A percentile compares a stretch with the other conserved stretches of the same genome.
These are phyloP conservation scores for Tricholoma saponaceum DNA, from an alignment of 768 basidiomycete species.

Conservation along the genomic window DNA sequence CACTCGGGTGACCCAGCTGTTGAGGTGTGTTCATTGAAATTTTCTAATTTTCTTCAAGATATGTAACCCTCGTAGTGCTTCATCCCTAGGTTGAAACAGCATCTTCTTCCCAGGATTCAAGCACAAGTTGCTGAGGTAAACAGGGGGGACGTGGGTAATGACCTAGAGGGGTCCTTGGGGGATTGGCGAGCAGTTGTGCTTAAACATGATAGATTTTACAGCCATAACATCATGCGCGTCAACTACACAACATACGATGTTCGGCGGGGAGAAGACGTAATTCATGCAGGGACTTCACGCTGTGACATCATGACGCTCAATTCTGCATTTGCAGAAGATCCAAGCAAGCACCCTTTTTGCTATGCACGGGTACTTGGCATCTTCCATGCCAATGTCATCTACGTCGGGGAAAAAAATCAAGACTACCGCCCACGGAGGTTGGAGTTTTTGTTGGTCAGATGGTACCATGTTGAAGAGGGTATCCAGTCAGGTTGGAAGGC, in stretches of 20 bases:
- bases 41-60: neutral
- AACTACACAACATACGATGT: neutral
- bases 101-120: neutral
- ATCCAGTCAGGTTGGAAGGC: neutral
- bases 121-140: neutral
- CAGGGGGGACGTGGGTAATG: neutral
- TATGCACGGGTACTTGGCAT: neutral
- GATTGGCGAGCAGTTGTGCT: neutral
- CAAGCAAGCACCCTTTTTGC: neutral
- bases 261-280: neutral
- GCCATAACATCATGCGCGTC: neutral
- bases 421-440: slow-evolving; percentile 4
- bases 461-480: slow-evolving; percentile 12
- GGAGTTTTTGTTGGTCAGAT: slow-evolving; percentile 24
- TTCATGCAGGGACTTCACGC: neutral
- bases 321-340: neutral
- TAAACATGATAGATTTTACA: neutral
- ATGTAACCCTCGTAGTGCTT: neutral
- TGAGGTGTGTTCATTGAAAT: neutral
- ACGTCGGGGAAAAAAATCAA: neutral
- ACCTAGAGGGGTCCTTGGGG: neutral
- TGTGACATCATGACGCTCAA: neutral
- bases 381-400: neutral
- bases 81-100: neutral
- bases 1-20: neutral